Conservation (phyloP, 768 basidiomycete genomes). For the Baorangia bicolor region DNA sequence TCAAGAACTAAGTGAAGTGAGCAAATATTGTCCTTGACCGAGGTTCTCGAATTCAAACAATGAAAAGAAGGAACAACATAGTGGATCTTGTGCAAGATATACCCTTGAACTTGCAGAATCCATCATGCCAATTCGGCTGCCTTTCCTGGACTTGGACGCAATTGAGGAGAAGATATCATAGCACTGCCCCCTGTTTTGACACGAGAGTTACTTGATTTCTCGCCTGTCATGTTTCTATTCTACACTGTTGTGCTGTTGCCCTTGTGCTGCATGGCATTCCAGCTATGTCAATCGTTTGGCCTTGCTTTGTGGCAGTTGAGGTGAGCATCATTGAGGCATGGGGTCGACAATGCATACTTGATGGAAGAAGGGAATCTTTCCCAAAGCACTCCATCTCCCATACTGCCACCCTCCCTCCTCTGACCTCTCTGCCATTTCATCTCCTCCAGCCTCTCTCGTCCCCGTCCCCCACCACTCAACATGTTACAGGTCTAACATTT, state of each 20-base stretch:
- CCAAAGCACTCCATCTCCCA: slow-evolving; percentile 15
- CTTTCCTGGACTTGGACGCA: slow-evolving; percentile 55
- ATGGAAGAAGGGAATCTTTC: slow-evolving; percentile 47
- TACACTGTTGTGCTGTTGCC: slow-evolving; percentile 46
- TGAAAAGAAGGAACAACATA: too few species aligned
- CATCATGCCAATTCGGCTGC: slow-evolving; percentile 63
- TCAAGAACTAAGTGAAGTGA: too few species aligned
- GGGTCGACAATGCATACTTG: slow-evolving; percentile 29
- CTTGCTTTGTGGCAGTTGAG: slow-evolving; percentile 43
- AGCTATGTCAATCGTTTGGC: slow-evolving; percentile 58
- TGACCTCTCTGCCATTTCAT: slow-evolving; percentile 30
- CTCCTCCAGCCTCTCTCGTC: slow-evolving; percentile 20
- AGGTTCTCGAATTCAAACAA: too few species aligned
- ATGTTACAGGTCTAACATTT: too few species aligned
- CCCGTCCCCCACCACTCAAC: slow-evolving; percentile 25
- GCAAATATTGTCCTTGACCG: too few species aligned
- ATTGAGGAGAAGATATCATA: slow-evolving; percentile 64
- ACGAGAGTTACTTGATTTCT: slow-evolving; percentile 68
- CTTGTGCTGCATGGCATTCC: slow-evolving; percentile 46
- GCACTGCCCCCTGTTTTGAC: slow-evolving; percentile 64
- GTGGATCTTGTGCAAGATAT: slow-evolving; percentile 72
- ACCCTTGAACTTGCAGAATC: slow-evolving; percentile 45
- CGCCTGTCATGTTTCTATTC: slow-evolving; percentile 61
- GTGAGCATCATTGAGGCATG: slow-evolving; percentile 40
- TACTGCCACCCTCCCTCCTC: slow-evolving; percentile 24